Percentiles rank a stretch among this genome's conserved stretches.
These are phyloP conservation scores for Meyerozyma elateridarum DNA, from an alignment of 1,139 yeast genomes.

Conservation along the genomic window DNA sequence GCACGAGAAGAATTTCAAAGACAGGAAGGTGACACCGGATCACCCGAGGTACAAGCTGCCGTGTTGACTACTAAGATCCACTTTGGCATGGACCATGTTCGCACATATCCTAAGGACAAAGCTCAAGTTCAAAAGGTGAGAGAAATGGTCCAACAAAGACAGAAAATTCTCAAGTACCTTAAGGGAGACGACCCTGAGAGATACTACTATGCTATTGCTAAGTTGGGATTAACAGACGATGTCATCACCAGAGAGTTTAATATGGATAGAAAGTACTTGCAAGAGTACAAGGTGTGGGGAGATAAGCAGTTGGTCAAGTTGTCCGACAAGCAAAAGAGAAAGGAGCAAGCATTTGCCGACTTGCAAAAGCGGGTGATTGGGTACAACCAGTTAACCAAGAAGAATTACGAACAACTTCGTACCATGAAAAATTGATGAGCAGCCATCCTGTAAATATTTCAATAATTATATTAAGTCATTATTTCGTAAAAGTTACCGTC, in stretches of 20 bases:
- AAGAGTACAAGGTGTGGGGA: slow-evolving; percentile 82
- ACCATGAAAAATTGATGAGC: slow-evolving; percentile 3
- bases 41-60: slow-evolving; percentile 95
- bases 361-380: slow-evolving; percentile 40
- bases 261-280: slow-evolving; percentile 80
- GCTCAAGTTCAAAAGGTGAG: slow-evolving; percentile 66
- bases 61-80: slow-evolving; percentile 77
- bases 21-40: slow-evolving; percentile 86
- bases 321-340: slow-evolving; percentile 38
- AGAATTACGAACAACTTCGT: slow-evolving; percentile 27
- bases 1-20: slow-evolving; percentile 81
- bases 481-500: no score
- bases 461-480: no score
- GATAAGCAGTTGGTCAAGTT: slow-evolving; percentile 41
- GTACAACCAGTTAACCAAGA: slow-evolving; percentile 39
- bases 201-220: slow-evolving; percentile 81
- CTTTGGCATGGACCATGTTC: slow-evolving; percentile 71
- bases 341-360: slow-evolving; percentile 20
- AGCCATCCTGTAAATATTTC: no score
- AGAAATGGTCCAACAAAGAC: slow-evolving; percentile 85
- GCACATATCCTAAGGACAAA: slow-evolving; percentile 69
- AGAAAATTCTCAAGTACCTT: slow-evolving; percentile 73
- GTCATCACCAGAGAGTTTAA: slow-evolving; percentile 76
- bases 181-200: slow-evolving; percentile 74
- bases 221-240: slow-evolving; percentile 81